Conservation (phyloP, 108 stramenopile species). For the Nitzschia palea region DNA sequence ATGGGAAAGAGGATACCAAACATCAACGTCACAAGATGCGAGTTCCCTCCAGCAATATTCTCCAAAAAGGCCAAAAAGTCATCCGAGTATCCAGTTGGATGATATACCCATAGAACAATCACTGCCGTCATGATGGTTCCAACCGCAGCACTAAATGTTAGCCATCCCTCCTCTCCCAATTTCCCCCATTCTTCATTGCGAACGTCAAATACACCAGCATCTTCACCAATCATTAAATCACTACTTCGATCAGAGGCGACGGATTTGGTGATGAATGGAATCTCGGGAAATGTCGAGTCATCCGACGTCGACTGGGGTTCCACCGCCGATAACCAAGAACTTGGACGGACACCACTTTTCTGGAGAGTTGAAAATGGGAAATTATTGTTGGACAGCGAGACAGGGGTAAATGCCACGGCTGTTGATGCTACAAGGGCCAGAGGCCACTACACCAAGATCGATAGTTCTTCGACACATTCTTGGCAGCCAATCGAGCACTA, state of each 20-base stretch:
- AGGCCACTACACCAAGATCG: too few species aligned
- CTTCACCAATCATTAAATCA: slow-evolving; percentile 71
- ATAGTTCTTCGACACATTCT: too few species aligned
- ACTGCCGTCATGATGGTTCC: slow-evolving; percentile 73
- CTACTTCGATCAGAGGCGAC: slow-evolving; percentile 49
- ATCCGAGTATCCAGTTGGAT: slow-evolving; percentile 69
- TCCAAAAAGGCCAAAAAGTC: slow-evolving; percentile 73
- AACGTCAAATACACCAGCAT: slow-evolving; percentile 62
- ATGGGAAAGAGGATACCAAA: slow-evolving; percentile 87
- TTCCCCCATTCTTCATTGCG: slow-evolving; percentile 61
- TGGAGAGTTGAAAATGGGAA: too few species aligned
- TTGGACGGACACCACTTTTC: too few species aligned
- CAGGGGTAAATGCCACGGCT: too few species aligned
- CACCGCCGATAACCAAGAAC: not conserved
- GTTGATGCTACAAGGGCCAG: too few species aligned
- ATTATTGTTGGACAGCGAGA: too few species aligned
- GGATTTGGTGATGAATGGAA: slow-evolving; percentile 60
- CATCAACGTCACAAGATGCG: slow-evolving; percentile 56
- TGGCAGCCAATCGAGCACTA: too few species aligned
- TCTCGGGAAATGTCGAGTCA: slow-evolving; percentile 15
- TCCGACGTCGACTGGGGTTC: slow-evolving; percentile 3
- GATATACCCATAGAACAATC: slow-evolving; percentile 71
- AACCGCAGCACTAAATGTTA: slow-evolving; percentile 73
- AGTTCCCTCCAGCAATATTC: slow-evolving; percentile 27
- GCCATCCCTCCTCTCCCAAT: slow-evolving; percentile 66